These are phyloP conservation scores for Verbascum thapsus DNA, from an alignment of 257 asterid genomes.

Conservation along the genomic window DNA sequence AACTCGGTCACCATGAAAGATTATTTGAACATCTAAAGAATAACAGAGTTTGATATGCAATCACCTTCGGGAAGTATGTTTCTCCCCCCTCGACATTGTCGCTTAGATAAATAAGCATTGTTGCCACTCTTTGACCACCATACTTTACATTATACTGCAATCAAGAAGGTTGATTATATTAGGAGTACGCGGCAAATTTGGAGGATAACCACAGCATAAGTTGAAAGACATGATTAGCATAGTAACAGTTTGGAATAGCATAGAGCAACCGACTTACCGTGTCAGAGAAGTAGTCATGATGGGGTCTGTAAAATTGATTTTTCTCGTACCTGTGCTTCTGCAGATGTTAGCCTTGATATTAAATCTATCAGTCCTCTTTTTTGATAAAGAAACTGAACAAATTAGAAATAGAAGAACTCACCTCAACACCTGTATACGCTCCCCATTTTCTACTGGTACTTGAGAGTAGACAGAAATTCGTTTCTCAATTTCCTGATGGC, in stretches of 20 bases:
- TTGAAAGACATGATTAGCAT: constrained; percentile 15
- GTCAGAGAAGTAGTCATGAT: constrained; percentile 85
- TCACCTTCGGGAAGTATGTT: constrained; percentile 68
- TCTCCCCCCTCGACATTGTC: constrained; percentile 82
- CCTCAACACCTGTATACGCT: constrained; percentile 83
- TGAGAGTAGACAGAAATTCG: constrained; percentile 83
- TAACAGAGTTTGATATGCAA: constrained; percentile 19
- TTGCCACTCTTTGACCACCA: constrained; percentile 78
- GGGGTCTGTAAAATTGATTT: constrained; percentile 74
- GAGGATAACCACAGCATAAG: constrained; percentile 21
- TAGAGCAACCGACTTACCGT: constrained; percentile 45
- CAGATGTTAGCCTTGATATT: constrained; percentile 71
- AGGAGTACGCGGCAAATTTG: constrained; percentile 12
- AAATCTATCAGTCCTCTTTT: constrained; percentile 35
- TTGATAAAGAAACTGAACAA: constrained; percentile 30
- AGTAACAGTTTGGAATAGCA: constrained; percentile 20
- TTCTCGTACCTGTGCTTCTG: constrained; percentile 89
- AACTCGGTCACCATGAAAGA: constrained; percentile 6
- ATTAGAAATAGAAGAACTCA: constrained; percentile 33
- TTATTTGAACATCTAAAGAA: constrained; percentile 8
- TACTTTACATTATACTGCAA: constrained; percentile 63
- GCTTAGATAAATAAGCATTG: constrained; percentile 71
- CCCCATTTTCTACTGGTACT: constrained; percentile 84
- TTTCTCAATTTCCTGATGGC: constrained; percentile 76
- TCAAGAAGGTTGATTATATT: constrained; percentile 20